Percentiles rank a stretch among this genome's conserved stretches.
Evolutionary conservation across 805 yeast genomes (phyloP).

Genomic region (Lipomyces lipofer): DNA sequence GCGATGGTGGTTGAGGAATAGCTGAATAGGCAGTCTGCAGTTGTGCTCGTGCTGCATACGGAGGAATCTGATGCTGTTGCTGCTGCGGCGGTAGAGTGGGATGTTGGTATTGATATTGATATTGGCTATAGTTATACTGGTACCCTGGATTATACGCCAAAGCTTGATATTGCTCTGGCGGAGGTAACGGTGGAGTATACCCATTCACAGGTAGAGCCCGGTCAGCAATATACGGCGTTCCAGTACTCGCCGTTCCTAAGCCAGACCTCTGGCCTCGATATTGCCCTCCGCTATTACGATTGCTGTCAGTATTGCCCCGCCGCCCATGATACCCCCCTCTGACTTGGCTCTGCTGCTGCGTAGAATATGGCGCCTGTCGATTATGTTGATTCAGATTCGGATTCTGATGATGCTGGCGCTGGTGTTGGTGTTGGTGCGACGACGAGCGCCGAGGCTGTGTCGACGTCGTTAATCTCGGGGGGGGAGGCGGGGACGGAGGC

Average conservation of each 20-base stretch:
- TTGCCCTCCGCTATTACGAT: no score
- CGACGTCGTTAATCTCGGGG: constrained; percentile 1
- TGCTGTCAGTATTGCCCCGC: no score
- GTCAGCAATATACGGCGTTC: no score
- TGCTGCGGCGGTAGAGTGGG: neutral
- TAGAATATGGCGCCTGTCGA: neutral
- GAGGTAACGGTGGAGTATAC: no score
- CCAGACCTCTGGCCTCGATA: no score
- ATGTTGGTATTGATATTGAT: neutral
- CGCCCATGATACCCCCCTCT: no score
- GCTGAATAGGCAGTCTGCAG: no score
- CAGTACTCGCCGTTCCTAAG: no score
- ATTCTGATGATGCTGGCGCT: neutral
- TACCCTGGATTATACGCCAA: no score
- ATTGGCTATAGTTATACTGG: no score
- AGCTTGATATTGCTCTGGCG: no score
- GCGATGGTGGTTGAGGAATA: neutral
- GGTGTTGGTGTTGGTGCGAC: neutral
- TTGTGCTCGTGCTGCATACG: neutral
- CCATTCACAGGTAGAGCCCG: no score
- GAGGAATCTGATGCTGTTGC: neutral
- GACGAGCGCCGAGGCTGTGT: constrained; percentile 1
- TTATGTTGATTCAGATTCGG: neutral
- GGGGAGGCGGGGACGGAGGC: constrained; percentile 35
- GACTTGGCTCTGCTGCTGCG: neutral